Base-by-base conservation (phyloP, 1,284 basidiomycete genomes). In the Cryptococcus sp. region DNA sequence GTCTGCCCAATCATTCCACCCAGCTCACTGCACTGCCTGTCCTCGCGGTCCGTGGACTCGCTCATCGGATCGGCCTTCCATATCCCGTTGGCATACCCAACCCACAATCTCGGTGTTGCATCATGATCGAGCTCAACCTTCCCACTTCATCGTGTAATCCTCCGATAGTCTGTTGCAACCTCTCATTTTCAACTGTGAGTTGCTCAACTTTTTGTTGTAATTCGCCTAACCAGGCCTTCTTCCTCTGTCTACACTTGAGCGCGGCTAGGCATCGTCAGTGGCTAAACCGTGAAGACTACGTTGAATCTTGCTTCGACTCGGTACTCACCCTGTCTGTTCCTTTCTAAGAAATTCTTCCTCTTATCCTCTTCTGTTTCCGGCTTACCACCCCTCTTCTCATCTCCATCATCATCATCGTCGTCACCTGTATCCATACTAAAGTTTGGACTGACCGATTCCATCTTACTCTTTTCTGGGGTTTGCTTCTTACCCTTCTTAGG, bases 311-410 rank as follows among this genome's bases (percentile, higher is more conserved):
- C 32, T 31, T 32, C 46, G 23, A 43, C 14, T 13, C 14, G 2
- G 13, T 1, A 71, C 79, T 54, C 60, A 94, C 92, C 92, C 82
- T 96, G 93, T 68, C 93, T 81, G 73, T 96, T 97, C 59, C 93
- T 82, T 76, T 96, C 93, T 56, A 97, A 78, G 76, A 96, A 96
- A 77, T 95, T 97, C 75, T 84, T 85, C 45, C 93, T 82, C 78
- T 96, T 96, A 72, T 96, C 93, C 76, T 96, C 93, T 70, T 96
- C 93, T 0, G 92, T 96, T 80, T 95, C 91, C 38, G 87, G 87
- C 71, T 87, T 89, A 76, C 86, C 89, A 65, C 37, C 57, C 34
- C 37, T 45, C 48, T 47, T 60, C 46, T 23, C 48, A 53, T 57
- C 34, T 67, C 63, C 58, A 42, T 59, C 59, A 36, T 59, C 59